phyloP scores from a whole-genome alignment of 306 rosid genomes.

The Nissolia schottii region DNA sequence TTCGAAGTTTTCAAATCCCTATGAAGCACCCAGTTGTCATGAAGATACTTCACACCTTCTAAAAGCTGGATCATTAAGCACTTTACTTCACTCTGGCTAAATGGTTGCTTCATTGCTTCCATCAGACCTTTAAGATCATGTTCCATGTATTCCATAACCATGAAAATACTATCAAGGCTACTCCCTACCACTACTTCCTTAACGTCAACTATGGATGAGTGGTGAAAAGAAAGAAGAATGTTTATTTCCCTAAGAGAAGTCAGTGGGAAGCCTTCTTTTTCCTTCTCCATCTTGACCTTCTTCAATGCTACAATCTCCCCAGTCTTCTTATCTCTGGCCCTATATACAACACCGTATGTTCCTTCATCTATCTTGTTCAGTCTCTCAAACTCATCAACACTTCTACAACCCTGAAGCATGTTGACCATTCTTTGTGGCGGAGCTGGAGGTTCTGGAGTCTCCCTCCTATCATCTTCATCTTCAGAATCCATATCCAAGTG shows the following conservation, averaged over 20 bases:
- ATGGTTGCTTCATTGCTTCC: conserved; percentile 98
- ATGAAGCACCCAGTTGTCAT: conserved; percentile 99
- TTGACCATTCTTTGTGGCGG: conserved; percentile 72
- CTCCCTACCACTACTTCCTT: conserved; percentile 99
- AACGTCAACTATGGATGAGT: conserved; percentile 91
- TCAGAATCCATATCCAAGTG: conserved; percentile 60
- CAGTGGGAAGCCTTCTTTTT: conserved; percentile 94
- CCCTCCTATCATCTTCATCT: conserved; percentile 47
- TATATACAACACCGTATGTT: conserved; percentile 96
- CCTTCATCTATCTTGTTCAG: conserved; percentile 98
- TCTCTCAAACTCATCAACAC: conserved; percentile 99
- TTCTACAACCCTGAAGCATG: conserved; percentile 99
- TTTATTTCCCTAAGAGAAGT: conserved; percentile 99
- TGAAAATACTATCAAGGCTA: conserved; percentile 97
- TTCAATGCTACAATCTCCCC: conserved; percentile 95
- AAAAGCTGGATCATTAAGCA: conserved; percentile 95
- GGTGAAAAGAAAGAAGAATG: conserved; percentile 96
- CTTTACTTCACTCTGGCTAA: conserved; percentile 98
- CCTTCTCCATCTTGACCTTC: conserved; percentile 99
- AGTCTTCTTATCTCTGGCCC: conserved; percentile 88
- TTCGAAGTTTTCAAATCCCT: conserved; percentile 97
- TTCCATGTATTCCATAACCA: conserved; percentile 99
- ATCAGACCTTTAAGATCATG: conserved; percentile 95
- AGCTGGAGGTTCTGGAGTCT: conserved; percentile 53
- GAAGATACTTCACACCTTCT: conserved; percentile 95